Conservation (phyloP, 495 filamentous ascomycete genomes). For the Hyaloscypha finlandica region DNA sequence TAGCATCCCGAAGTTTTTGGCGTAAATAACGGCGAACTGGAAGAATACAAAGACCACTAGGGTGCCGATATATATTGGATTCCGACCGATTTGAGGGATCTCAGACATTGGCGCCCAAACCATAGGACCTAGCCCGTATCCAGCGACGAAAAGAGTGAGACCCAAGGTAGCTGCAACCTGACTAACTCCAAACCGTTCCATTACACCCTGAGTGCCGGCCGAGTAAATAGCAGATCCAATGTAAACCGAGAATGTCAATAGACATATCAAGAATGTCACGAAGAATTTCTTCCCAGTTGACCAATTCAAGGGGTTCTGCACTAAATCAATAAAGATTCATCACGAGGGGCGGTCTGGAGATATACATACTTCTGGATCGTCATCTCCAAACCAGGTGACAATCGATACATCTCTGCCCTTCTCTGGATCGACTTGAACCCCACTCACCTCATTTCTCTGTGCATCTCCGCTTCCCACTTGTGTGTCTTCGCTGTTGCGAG, state of each 20-base stretch:
- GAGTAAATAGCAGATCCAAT: slow-evolving; percentile 41
- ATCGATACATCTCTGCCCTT: slow-evolving; percentile 40
- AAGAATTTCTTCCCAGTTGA: slow-evolving; percentile 59
- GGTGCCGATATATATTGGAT: slow-evolving; percentile 58
- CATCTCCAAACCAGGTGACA: slow-evolving; percentile 39
- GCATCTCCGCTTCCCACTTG: slow-evolving; percentile 1
- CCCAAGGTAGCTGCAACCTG: slow-evolving; percentile 44
- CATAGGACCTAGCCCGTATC: slow-evolving; percentile 36
- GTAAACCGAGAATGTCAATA: slow-evolving; percentile 26
- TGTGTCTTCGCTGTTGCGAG: slow-evolving; percentile 5
- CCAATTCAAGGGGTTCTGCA: slow-evolving; percentile 59
- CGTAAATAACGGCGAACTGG: slow-evolving; percentile 61
- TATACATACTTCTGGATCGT: slow-evolving; percentile 36
- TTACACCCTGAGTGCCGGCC: slow-evolving; percentile 48
- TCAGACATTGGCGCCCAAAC: slow-evolving; percentile 38
- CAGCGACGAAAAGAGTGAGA: slow-evolving; percentile 35
- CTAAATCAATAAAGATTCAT: background rate
- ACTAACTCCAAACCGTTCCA: slow-evolving; percentile 48
- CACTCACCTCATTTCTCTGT: slow-evolving; percentile 26
- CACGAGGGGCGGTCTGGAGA: background rate
- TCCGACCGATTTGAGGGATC: slow-evolving; percentile 46
- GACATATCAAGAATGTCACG: slow-evolving; percentile 56
- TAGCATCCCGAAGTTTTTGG: slow-evolving; percentile 60
- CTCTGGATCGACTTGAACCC: slow-evolving; percentile 34
- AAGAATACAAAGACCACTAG: slow-evolving; percentile 60